phyloP scores from a whole-genome alignment of 129 eudicot species.

The Apium graveolens region DNA sequence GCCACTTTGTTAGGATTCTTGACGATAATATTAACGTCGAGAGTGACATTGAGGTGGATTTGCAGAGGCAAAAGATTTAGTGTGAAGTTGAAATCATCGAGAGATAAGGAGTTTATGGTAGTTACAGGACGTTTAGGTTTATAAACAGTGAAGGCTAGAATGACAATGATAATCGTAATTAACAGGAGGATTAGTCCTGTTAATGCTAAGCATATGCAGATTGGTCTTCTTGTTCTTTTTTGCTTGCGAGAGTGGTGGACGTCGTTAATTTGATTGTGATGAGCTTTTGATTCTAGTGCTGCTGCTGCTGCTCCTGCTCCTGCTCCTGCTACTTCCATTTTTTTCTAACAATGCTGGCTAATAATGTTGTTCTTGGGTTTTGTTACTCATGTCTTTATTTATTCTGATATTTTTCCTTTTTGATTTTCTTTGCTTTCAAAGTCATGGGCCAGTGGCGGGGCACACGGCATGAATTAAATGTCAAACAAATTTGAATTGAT shows the following conservation, averaged over 20 bases:
- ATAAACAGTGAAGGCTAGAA: conserved; percentile 61
- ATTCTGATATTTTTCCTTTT: not conserved
- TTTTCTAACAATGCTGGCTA: not conserved
- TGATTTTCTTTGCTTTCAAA: not conserved
- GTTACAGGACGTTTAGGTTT: conserved; percentile 52
- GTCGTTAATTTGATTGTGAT: not conserved
- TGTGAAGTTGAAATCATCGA: conserved; percentile 32
- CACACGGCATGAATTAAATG: not conserved
- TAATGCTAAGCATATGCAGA: not conserved
- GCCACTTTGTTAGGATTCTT: conserved; percentile 64
- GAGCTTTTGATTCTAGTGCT: not conserved
- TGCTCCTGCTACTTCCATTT: not conserved
- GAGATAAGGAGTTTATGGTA: conserved; percentile 39
- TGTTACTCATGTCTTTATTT: not conserved
- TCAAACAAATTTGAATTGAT: too few species aligned
- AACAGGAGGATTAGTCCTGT: not conserved
- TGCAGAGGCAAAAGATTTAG: conserved; percentile 27
- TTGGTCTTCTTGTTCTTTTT: not conserved
- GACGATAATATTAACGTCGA: conserved; percentile 36
- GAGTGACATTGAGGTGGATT: conserved; percentile 46
- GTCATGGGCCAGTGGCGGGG: not conserved
- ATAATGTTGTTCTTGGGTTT: not conserved
- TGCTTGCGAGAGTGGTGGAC: not conserved
- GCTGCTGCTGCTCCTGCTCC: not conserved
- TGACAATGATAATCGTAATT: not conserved